These are phyloP conservation scores for Oldenlandia corymbosa DNA, from an alignment of 257 asterid genomes.

Conservation along the genomic window DNA sequence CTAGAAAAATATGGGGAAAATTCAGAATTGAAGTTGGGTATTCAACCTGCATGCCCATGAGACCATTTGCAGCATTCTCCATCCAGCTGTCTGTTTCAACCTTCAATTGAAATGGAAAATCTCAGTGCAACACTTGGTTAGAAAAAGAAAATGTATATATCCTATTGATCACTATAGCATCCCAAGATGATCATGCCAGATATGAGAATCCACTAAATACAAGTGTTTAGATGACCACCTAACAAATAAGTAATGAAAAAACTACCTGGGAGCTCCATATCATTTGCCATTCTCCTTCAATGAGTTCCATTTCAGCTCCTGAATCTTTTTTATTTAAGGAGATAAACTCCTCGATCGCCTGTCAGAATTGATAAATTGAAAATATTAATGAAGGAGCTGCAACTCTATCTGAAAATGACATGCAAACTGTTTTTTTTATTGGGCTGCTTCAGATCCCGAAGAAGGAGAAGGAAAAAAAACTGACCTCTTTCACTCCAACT, in stretches of 20 bases:
- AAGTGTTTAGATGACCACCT: not conserved
- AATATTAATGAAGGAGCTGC: conserved; percentile 7
- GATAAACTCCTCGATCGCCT: conserved; percentile 68
- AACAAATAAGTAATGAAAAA: not conserved
- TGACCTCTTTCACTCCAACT: conserved; percentile 56
- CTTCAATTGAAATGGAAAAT: conserved; percentile 30
- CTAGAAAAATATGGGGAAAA: not conserved
- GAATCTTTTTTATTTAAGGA: conserved; percentile 27
- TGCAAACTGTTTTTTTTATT: not conserved
- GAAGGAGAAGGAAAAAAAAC: not conserved
- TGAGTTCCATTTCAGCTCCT: conserved; percentile 49
- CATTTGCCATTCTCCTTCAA: conserved; percentile 89
- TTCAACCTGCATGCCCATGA: conserved; percentile 83
- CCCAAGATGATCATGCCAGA: not conserved
- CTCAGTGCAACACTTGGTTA: not conserved
- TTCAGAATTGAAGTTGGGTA: not conserved
- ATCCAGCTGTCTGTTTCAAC: conserved; percentile 92
- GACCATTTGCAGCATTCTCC: conserved; percentile 91
- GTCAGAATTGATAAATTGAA: conserved; percentile 16
- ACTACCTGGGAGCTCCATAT: conserved; percentile 93
- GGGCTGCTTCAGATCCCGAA: not conserved
- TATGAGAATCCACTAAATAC: not conserved
- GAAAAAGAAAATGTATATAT: not conserved
- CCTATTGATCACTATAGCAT: not conserved
- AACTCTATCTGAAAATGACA: not conserved